A percentile compares a stretch with the other conserved stretches of the same genome.
Evolutionary conservation across 805 yeast species (phyloP).

Genomic region (Hanseniaspora guilliermondii): DNA sequence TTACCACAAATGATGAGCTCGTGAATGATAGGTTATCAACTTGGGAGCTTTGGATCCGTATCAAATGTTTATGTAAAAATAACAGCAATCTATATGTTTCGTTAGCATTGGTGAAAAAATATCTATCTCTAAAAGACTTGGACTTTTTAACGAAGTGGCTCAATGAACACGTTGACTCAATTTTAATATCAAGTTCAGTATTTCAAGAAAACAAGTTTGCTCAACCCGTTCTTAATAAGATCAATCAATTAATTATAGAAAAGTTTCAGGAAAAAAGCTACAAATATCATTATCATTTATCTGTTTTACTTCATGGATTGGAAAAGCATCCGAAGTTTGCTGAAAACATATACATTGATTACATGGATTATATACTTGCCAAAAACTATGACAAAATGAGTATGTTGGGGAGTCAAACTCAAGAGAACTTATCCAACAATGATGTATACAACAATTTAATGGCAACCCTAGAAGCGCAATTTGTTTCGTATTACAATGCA

Average conservation of each 20-base stretch:
- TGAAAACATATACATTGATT: slow-evolving; percentile 27
- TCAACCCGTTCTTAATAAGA: slow-evolving; percentile 53
- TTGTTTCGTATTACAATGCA: not conserved
- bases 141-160: slow-evolving; percentile 41
- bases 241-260: slow-evolving; percentile 38
- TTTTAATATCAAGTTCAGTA: slow-evolving; percentile 42
- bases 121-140: slow-evolving; percentile 38
- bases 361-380: slow-evolving; percentile 13
- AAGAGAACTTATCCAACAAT: not conserved
- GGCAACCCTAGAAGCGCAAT: not conserved
- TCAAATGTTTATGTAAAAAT: slow-evolving; percentile 44
- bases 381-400: not conserved
- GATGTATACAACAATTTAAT: not conserved
- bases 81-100: slow-evolving; percentile 53
- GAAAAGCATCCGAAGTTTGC: slow-evolving; percentile 30
- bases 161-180: slow-evolving; percentile 51
- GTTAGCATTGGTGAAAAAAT: slow-evolving; percentile 55
- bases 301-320: slow-evolving; percentile 43
- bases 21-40: slow-evolving; percentile 38
- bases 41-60: slow-evolving; percentile 67
- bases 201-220: slow-evolving; percentile 48
- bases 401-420: not conserved
- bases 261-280: slow-evolving; percentile 31
- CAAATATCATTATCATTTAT: slow-evolving; percentile 20
- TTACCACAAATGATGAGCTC: slow-evolving; percentile 34